Conservation (phyloP, 495 filamentous ascomycete genomes). For the Hyaloscypha finlandica region DNA sequence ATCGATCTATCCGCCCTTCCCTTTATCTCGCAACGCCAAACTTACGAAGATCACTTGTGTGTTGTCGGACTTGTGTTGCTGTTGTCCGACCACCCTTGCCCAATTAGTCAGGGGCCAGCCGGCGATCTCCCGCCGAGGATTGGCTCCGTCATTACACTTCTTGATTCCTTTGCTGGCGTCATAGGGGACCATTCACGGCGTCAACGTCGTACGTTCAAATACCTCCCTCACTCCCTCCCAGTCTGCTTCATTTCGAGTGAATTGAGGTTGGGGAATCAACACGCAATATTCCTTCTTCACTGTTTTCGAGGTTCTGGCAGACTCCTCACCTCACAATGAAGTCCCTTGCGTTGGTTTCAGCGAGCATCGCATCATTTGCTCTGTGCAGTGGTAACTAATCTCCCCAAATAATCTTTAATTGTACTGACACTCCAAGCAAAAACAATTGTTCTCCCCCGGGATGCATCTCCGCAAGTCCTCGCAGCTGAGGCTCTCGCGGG, state of each 20-base stretch:
- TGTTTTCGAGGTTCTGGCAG: neutral
- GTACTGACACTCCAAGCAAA: constrained; percentile 18
- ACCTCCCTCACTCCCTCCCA: neutral
- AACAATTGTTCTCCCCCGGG: constrained; percentile 24
- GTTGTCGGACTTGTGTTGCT: neutral
- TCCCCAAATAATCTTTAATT: neutral
- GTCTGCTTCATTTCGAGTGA: neutral
- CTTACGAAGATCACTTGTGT: neutral
- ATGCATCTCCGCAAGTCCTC: constrained; percentile 22
- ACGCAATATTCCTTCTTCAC: neutral
- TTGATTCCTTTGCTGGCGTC: neutral
- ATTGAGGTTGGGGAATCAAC: too few relatives aligned
- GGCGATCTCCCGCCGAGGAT: neutral
- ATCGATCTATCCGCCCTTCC: neutral
- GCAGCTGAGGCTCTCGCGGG: constrained; percentile 23
- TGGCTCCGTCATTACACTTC: neutral
- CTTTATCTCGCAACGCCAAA: neutral
- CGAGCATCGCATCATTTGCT: neutral
- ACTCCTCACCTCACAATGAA: constrained; percentile 2
- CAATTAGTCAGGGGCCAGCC: neutral
- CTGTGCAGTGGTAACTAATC: constrained; percentile 15
- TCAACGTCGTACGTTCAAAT: neutral
- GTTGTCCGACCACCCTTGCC: neutral
- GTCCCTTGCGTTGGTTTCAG: neutral
- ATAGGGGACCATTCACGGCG: neutral